These are phyloP conservation scores for Berkeleyomyces basicola DNA, from an alignment of 2,329 filamentous ascomycete genomes.

Conservation along the genomic window DNA sequence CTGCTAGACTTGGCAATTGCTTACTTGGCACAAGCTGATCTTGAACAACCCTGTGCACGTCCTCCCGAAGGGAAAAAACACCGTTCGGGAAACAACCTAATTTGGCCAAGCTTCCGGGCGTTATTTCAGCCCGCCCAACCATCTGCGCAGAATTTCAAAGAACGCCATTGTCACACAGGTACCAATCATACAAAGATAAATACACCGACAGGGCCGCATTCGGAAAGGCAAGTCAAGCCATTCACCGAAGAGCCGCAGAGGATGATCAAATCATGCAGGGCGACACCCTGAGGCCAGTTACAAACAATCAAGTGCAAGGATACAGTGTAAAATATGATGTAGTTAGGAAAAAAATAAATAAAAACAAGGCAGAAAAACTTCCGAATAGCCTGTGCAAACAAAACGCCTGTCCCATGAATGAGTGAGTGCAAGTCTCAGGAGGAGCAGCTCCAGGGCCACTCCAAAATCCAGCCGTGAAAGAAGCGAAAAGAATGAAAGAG, in stretches of 20 bases:
- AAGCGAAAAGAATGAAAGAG: neutral
- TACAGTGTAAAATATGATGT: neutral
- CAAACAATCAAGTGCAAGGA: neutral
- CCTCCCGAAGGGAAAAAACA: neutral
- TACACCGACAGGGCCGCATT: no score
- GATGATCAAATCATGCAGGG: no score
- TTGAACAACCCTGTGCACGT: neutral
- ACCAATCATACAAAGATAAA: no score
- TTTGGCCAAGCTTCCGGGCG: neutral
- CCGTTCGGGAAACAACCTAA: neutral
- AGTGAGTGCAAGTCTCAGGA: constrained; percentile 7
- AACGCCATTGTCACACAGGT: neutral
- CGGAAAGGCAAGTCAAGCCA: no score
- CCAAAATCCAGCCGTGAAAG: neutral
- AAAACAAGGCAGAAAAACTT: neutral
- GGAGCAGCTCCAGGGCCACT: neutral
- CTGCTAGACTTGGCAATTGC: neutral
- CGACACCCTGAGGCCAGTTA: neutral
- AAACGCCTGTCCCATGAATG: constrained; percentile 12
- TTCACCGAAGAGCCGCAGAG: no score
- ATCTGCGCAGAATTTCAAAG: neutral
- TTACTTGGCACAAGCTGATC: neutral
- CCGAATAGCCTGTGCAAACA: neutral
- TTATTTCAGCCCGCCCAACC: neutral
- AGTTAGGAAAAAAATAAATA: neutral